These are phyloP conservation scores for Dactylonectria estremocensis DNA, from an alignment of 2,329 filamentous ascomycete genomes.

Conservation along the genomic window DNA sequence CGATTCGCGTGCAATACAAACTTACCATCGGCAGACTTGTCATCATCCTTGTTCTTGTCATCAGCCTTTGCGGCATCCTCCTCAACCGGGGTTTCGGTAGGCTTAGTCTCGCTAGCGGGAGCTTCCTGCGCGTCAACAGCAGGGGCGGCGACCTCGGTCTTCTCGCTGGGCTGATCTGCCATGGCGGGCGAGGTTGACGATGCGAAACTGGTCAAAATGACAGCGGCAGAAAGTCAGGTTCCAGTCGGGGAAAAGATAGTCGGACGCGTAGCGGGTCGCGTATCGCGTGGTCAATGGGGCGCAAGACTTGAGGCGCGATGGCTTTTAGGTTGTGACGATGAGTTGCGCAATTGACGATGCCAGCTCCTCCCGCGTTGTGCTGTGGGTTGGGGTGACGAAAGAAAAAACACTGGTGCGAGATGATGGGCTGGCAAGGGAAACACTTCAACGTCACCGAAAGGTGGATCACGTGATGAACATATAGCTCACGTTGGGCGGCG, in stretches of 20 bases:
- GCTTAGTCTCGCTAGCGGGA: conserved; percentile 44
- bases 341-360: conserved; percentile 52
- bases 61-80: conserved; percentile 46
- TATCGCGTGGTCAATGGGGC: conserved; percentile 49
- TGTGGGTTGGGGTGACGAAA: conserved; percentile 53
- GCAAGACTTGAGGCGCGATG: conserved; percentile 52
- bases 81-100: conserved; percentile 41
- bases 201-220: conserved; percentile 40
- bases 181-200: conserved; percentile 50
- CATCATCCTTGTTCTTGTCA: conserved; percentile 48
- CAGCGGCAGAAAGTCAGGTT: conserved; percentile 36
- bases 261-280: conserved; percentile 51
- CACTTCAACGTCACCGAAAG: conserved; percentile 55
- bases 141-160: conserved; percentile 54
- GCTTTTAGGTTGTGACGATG: conserved; percentile 48
- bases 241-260: conserved; percentile 40
- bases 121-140: conserved; percentile 51
- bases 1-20: conserved; percentile 24
- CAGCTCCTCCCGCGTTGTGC: conserved; percentile 53
- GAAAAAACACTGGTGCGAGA: conserved; percentile 54
- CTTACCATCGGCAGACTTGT: conserved; percentile 53
- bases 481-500: conserved; percentile 39
- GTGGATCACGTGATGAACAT: conserved; percentile 52
- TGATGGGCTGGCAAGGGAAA: conserved; percentile 51
- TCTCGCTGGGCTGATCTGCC: conserved; percentile 57